phyloP scores from a whole-genome alignment of 768 basidiomycete species.

The Termitomyces sp. region DNA sequence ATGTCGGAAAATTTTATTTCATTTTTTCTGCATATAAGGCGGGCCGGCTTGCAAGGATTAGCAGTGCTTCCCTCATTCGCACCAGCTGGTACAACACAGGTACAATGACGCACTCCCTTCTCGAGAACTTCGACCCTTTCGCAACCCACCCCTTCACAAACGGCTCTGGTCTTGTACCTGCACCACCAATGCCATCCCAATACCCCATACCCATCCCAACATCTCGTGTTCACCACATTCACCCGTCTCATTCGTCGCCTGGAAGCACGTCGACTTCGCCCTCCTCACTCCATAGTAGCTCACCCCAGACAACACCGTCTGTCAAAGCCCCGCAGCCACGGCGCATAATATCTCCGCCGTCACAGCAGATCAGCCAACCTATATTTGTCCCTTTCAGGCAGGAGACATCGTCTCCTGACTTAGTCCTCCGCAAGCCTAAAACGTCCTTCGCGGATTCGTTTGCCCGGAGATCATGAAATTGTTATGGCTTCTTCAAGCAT shows the following conservation, averaged over 20 bases:
- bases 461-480: slow-evolving; percentile 5
- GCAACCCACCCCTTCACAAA: slow-evolving; percentile 56
- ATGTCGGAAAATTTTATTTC: slow-evolving; percentile 8
- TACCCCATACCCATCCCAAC: slow-evolving; percentile 39
- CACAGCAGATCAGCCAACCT: slow-evolving; percentile 19
- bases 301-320: slow-evolving; percentile 12
- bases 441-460: slow-evolving; percentile 4
- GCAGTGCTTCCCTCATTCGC: slow-evolving; percentile 1
- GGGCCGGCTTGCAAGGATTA: background rate
- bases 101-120: slow-evolving; percentile 27
- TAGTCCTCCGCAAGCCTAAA: slow-evolving; percentile 35
- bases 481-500: background rate
- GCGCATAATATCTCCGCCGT: slow-evolving; percentile 8
- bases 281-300: slow-evolving; percentile 8
- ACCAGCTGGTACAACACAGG: background rate
- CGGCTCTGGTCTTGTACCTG: slow-evolving; percentile 30
- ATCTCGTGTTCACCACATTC: slow-evolving; percentile 15
- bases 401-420: slow-evolving; percentile 48
- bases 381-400: slow-evolving; percentile 52
- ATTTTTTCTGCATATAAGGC: slow-evolving; percentile 6
- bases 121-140: slow-evolving; percentile 51
- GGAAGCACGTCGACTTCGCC: slow-evolving; percentile 16
- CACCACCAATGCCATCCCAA: slow-evolving; percentile 39
- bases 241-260: slow-evolving; percentile 9
- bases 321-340: slow-evolving; percentile 23